Evolutionary conservation across 169 alveolate genomes (phyloP).

Genomic region (Cryptosporidium baileyi): DNA sequence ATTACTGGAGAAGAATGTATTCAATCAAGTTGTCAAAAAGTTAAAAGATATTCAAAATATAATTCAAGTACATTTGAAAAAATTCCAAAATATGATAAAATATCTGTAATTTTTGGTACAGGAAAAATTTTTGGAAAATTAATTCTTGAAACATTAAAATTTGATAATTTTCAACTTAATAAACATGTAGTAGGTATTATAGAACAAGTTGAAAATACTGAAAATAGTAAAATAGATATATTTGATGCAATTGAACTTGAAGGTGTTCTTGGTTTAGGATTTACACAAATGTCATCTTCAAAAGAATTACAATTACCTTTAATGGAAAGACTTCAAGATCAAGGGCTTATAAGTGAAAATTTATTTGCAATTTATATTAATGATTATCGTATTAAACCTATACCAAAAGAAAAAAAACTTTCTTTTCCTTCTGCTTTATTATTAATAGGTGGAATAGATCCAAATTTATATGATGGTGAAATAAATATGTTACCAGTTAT

Average conservation of each 20-base stretch:
- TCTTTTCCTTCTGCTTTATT: slow-evolving; percentile 79
- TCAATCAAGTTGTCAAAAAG: slow-evolving; percentile 77
- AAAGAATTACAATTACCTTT: slow-evolving; percentile 81
- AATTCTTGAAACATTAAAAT: slow-evolving; percentile 78
- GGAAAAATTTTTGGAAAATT: slow-evolving; percentile 85
- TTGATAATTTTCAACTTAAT: slow-evolving; percentile 79
- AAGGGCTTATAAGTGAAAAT: slow-evolving; percentile 75
- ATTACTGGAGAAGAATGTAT: slow-evolving; percentile 80
- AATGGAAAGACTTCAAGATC: slow-evolving; percentile 80
- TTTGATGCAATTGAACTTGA: slow-evolving; percentile 84
- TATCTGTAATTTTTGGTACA: slow-evolving; percentile 86
- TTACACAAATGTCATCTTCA: slow-evolving; percentile 83
- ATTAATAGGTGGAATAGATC: slow-evolving; percentile 85
- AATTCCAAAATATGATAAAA: slow-evolving; percentile 73
- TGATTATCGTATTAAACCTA: slow-evolving; percentile 50
- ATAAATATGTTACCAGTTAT: slow-evolving; percentile 85
- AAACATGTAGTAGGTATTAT: slow-evolving; percentile 84
- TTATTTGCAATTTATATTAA: slow-evolving; percentile 85
- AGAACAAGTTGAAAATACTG: slow-evolving; percentile 74
- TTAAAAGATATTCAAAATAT: slow-evolving; percentile 70
- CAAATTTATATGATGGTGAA: slow-evolving; percentile 78
- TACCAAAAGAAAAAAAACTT: not conserved
- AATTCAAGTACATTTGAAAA: slow-evolving; percentile 74
- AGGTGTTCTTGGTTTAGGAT: slow-evolving; percentile 87
- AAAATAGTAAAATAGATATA: slow-evolving; percentile 65